Evolutionary conservation across 345 rosid species (phyloP).

Genomic region (Excoecaria cochinchinensis): DNA sequence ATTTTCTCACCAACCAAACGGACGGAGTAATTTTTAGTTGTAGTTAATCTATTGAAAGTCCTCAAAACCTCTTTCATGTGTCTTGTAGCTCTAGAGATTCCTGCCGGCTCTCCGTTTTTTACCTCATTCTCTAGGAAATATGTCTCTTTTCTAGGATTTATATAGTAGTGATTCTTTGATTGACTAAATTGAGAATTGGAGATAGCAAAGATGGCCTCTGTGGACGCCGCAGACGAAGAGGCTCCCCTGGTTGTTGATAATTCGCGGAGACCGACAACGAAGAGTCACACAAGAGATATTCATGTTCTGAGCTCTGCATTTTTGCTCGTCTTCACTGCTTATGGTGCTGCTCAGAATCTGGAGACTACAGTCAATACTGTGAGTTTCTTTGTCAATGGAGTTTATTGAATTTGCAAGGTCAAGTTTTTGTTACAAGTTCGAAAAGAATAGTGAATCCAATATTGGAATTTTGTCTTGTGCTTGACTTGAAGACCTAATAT

Average conservation of each 20-base stretch:
- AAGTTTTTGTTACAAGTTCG: background rate
- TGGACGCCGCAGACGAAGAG: constrained; percentile 48
- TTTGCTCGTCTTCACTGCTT: constrained; percentile 73
- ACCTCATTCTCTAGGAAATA: constrained; percentile 34
- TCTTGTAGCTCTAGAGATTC: constrained; percentile 23
- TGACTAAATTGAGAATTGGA: constrained; percentile 2
- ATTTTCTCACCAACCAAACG: no score
- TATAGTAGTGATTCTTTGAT: background rate
- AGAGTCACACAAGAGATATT: constrained; percentile 59
- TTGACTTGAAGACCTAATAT: background rate
- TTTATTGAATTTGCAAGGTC: background rate
- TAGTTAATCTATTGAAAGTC: no score
- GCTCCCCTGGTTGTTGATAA: constrained; percentile 51
- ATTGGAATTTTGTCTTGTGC: background rate
- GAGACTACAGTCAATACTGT: constrained; percentile 81
- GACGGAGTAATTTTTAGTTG: no score
- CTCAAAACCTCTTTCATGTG: constrained; percentile 9
- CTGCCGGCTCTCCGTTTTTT: constrained; percentile 41
- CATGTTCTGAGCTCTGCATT: constrained; percentile 79
- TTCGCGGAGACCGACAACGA: constrained; percentile 28
- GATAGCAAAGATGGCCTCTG: constrained; percentile 39
- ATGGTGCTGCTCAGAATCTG: constrained; percentile 95
- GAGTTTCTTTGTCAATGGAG: constrained; percentile 17
- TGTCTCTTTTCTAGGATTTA: background rate
- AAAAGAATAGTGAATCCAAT: background rate